Evolutionary conservation across 2,329 filamentous ascomycete genomes (phyloP).

Genomic region (Lasiodiplodia hormozganensis): DNA sequence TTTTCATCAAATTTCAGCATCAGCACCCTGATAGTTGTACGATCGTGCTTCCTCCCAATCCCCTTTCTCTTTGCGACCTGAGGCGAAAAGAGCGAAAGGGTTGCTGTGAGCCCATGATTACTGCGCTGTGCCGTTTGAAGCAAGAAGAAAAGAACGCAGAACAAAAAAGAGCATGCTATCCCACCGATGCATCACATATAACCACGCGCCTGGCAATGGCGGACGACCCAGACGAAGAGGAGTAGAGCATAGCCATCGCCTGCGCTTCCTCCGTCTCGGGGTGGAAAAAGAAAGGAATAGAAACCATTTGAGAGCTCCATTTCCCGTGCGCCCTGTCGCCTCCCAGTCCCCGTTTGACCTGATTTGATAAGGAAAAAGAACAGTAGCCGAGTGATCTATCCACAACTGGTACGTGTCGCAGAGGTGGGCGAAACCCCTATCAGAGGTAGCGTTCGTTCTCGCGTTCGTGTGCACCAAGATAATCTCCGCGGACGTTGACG

Average conservation of each 20-base stretch:
- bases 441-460: slow-evolving; percentile 21
- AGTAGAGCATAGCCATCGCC: slow-evolving; percentile 7
- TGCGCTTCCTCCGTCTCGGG: background rate
- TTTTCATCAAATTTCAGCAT: background rate
- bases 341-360: background rate
- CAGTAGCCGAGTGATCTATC: background rate
- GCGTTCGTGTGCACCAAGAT: slow-evolving; percentile 25
- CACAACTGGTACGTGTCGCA: background rate
- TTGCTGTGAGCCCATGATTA: background rate
- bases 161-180: slow-evolving; percentile 18
- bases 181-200: slow-evolving; percentile 10
- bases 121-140: background rate
- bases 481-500: slow-evolving; percentile 64
- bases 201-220: background rate
- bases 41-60: background rate
- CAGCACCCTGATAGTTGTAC: background rate
- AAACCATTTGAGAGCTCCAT: background rate
- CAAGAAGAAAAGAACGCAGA: background rate
- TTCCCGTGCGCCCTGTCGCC: slow-evolving; percentile 11
- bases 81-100: background rate
- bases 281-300: background rate
- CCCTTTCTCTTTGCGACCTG: background rate
- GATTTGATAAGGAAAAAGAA: slow-evolving; percentile 6
- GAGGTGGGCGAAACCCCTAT: background rate
- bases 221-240: background rate